phyloP scores from a whole-genome alignment of 208 protist species.

The Wallacemonas sp. region DNA sequence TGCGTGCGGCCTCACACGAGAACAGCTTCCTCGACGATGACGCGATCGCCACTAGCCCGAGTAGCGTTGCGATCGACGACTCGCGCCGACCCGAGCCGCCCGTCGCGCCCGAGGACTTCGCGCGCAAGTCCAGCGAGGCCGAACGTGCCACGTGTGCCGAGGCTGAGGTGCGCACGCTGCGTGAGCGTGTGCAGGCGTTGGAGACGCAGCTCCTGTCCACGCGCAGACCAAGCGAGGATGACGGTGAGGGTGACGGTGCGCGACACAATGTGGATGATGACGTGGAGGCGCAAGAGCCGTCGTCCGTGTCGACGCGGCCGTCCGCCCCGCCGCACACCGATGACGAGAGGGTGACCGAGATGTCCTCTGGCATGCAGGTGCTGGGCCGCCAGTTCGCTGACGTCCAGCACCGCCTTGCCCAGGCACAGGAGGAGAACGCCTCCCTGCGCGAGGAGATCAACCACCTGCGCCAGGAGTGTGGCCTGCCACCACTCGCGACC shows the following conservation, averaged over 20 bases:
- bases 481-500: slow-evolving; percentile 1
- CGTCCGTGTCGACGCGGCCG: slow-evolving; percentile 24
- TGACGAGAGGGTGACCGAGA: slow-evolving; percentile 10
- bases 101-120: background rate
- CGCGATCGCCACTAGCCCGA: slow-evolving; percentile 5
- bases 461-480: slow-evolving; percentile 7
- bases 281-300: slow-evolving; percentile 22
- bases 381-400: slow-evolving; percentile 33
- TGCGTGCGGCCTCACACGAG: background rate
- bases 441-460: slow-evolving; percentile 21
- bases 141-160: background rate
- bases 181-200: slow-evolving; percentile 12
- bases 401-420: slow-evolving; percentile 21
- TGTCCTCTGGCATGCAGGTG: slow-evolving; percentile 27
- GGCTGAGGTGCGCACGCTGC: background rate
- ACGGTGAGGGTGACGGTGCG: too few relatives aligned
- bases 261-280: too few relatives aligned
- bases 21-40: background rate
- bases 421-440: slow-evolving; percentile 27
- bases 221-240: too few relatives aligned
- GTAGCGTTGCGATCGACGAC: slow-evolving; percentile 13
- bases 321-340: slow-evolving; percentile 2
- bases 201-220: slow-evolving; percentile 23
- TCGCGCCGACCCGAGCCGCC: slow-evolving; percentile 5
- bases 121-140: background rate